Conservation (phyloP, 169 alveolate genomes). For the Plasmodium gaboni region DNA sequence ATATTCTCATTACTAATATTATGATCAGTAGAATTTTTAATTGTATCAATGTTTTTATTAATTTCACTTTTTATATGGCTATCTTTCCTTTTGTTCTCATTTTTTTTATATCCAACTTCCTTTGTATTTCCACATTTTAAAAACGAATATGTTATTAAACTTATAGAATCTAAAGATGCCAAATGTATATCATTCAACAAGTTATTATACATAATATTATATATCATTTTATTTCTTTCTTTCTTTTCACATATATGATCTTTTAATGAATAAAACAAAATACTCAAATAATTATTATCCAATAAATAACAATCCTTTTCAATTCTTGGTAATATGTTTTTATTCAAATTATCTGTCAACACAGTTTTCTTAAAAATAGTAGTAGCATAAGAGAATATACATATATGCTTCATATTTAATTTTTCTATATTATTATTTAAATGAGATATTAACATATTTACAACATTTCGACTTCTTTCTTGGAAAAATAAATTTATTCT, state of each 20-base stretch:
- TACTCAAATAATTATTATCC: slow-evolving; percentile 28
- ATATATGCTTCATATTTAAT: slow-evolving; percentile 55
- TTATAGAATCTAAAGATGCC: slow-evolving; percentile 31
- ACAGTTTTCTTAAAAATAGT: slow-evolving; percentile 10
- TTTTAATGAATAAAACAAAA: slow-evolving; percentile 54
- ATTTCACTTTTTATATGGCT: background rate
- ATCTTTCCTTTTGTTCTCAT: background rate
- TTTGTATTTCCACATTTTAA: slow-evolving; percentile 7
- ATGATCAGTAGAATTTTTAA: background rate
- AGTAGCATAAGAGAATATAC: slow-evolving; percentile 37
- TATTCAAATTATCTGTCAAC: background rate
- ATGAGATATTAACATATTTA: slow-evolving; percentile 27
- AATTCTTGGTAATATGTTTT: slow-evolving; percentile 19
- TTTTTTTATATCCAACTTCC: background rate
- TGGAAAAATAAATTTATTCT: slow-evolving; percentile 52
- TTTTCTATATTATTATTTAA: slow-evolving; percentile 39
- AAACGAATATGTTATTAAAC: slow-evolving; percentile 43
- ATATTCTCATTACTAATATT: background rate
- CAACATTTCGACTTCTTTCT: slow-evolving; percentile 36
- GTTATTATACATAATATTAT: slow-evolving; percentile 54
- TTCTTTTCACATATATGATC: slow-evolving; percentile 3
- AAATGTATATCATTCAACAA: slow-evolving; percentile 23
- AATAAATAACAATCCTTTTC: slow-evolving; percentile 45
- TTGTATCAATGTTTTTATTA: background rate
- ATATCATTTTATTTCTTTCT: slow-evolving; percentile 6